Conservation (phyloP, 2,329 filamentous ascomycete species). For the Penicillium oxalicum region DNA sequence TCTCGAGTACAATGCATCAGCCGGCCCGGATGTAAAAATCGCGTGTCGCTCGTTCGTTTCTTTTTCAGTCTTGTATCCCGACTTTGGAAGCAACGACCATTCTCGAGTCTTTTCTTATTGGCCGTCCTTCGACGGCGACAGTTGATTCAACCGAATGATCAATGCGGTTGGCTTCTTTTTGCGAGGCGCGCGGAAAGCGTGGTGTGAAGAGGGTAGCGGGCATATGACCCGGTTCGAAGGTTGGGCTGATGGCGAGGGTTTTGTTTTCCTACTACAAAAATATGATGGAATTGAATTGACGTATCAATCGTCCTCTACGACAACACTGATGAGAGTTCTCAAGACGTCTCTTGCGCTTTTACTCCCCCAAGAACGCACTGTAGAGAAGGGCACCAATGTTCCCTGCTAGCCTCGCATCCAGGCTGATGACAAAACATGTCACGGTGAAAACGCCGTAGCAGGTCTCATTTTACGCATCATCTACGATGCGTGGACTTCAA, state of each 20-base stretch:
- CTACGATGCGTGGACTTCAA: too few relatives aligned
- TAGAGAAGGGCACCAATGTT: too few relatives aligned
- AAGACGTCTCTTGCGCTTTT: too few relatives aligned
- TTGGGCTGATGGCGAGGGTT: conserved; percentile 15
- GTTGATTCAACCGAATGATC: background rate
- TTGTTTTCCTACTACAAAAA: conserved; percentile 19
- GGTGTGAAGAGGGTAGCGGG: background rate
- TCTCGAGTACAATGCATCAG: background rate
- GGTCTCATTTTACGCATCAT: too few relatives aligned
- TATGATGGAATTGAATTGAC: conserved; percentile 25
- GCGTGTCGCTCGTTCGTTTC: background rate
- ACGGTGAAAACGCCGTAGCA: too few relatives aligned
- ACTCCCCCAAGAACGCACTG: too few relatives aligned
- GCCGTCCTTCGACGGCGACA: background rate
- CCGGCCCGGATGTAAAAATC: background rate
- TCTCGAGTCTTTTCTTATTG: background rate
- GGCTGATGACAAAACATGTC: too few relatives aligned
- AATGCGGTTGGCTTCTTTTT: background rate
- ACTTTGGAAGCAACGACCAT: background rate
- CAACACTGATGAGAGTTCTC: background rate
- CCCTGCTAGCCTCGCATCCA: too few relatives aligned
- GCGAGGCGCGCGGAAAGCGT: background rate
- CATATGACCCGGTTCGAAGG: conserved; percentile 3
- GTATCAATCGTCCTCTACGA: conserved; percentile 16
- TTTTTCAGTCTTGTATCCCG: background rate